phyloP scores from a whole-genome alignment of 1,284 basidiomycete genomes.

The Ceraceosorus guamensis region DNA sequence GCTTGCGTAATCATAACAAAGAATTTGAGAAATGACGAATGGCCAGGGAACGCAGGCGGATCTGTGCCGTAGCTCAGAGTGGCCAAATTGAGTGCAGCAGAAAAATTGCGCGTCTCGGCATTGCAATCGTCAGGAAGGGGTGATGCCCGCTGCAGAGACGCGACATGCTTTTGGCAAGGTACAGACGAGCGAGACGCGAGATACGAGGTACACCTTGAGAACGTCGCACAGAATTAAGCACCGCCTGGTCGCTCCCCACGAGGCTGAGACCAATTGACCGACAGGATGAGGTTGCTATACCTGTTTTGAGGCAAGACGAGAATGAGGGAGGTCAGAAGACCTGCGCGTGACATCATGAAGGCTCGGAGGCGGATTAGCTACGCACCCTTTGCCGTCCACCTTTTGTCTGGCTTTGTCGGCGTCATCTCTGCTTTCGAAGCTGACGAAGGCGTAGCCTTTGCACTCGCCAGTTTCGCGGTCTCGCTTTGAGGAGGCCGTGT shows the following conservation, averaged over 20 bases:
- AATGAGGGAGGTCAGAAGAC: background rate
- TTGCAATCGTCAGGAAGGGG: too few relatives aligned
- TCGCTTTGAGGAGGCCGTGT: conserved; percentile 45
- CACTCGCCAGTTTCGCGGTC: conserved; percentile 90
- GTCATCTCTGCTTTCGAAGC: conserved; percentile 72
- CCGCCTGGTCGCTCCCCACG: conserved; percentile 37
- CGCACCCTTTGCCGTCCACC: conserved; percentile 73
- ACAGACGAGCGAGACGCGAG: too few relatives aligned
- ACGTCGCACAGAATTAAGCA: background rate
- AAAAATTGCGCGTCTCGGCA: too few relatives aligned
- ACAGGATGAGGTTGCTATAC: conserved; percentile 80
- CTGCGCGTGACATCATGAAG: background rate
- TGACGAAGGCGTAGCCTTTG: conserved; percentile 93
- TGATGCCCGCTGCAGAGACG: too few relatives aligned
- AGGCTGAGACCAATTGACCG: conserved; percentile 68
- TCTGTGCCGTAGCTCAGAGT: too few relatives aligned
- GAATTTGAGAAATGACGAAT: too few relatives aligned
- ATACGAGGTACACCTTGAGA: background rate
- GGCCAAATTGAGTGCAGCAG: too few relatives aligned
- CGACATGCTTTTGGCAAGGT: too few relatives aligned
- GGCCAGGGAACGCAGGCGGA: too few relatives aligned
- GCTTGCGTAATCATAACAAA: too few relatives aligned
- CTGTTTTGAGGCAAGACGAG: conserved; percentile 10
- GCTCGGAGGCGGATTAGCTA: background rate
- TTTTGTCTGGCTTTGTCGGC: conserved; percentile 88